phyloP scores from a whole-genome alignment of 352 stramenopile genomes.

The Phytophthora capsici region DNA sequence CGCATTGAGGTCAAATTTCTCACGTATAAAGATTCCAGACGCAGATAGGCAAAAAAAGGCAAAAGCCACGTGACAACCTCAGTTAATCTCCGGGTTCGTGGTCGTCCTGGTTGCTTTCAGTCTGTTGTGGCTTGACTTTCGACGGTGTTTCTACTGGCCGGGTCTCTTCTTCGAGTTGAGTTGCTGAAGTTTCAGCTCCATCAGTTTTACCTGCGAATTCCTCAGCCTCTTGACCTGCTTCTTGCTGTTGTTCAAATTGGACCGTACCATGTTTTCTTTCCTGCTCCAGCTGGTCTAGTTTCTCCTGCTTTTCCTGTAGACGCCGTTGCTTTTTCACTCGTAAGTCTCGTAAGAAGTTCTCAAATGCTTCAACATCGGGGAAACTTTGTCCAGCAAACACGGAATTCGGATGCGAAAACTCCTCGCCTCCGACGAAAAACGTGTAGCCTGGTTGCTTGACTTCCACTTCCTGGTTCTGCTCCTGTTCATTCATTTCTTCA shows the following conservation, averaged over 20 bases:
- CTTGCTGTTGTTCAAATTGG: slow-evolving; percentile 18
- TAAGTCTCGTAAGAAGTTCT: slow-evolving; percentile 55
- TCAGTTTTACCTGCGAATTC: slow-evolving; percentile 11
- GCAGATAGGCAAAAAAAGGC: neutral
- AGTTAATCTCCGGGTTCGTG: slow-evolving; percentile 8
- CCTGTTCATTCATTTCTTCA: slow-evolving; percentile 17
- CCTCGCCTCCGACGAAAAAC: slow-evolving; percentile 62
- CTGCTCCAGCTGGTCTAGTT: slow-evolving; percentile 6
- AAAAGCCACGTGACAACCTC: slow-evolving; percentile 3
- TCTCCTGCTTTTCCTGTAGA: slow-evolving; percentile 14
- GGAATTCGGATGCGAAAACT: slow-evolving; percentile 61
- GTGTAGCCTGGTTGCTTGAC: slow-evolving; percentile 37
- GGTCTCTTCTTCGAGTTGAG: slow-evolving; percentile 11
- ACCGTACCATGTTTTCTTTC: neutral
- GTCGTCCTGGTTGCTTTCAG: slow-evolving; percentile 7
- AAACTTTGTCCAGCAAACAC: slow-evolving; percentile 58
- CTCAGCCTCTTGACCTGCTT: slow-evolving; percentile 20
- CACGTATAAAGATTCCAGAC: slow-evolving; percentile 13
- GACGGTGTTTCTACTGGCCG: slow-evolving; percentile 11
- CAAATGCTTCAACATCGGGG: slow-evolving; percentile 54
- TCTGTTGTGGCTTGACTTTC: neutral
- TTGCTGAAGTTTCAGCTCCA: neutral
- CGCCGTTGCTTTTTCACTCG: slow-evolving; percentile 34
- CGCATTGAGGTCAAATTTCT: neutral
- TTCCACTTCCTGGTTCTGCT: slow-evolving; percentile 31